Evolutionary conservation across 768 basidiomycete genomes (phyloP).

Genomic region (Mycena amicta): DNA sequence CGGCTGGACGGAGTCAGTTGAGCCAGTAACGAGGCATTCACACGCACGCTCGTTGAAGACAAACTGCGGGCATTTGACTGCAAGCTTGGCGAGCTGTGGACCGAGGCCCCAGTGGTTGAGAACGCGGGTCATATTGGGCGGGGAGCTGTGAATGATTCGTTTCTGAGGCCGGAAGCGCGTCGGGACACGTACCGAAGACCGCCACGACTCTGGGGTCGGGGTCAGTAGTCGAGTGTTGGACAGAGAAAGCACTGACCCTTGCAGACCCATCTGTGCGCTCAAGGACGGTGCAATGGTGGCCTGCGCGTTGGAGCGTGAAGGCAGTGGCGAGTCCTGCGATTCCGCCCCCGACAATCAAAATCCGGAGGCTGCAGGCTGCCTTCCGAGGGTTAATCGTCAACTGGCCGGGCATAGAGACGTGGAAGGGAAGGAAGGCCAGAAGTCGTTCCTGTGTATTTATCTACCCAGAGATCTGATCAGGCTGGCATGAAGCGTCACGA

Average conservation of each 20-base stretch:
- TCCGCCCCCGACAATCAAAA: conserved; percentile 48
- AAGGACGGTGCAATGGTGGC: conserved; percentile 62
- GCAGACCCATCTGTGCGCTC: conserved; percentile 49
- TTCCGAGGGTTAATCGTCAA: conserved; percentile 25
- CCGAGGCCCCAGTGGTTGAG: conserved; percentile 59
- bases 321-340: conserved; percentile 61
- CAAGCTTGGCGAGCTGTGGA: conserved; percentile 42
- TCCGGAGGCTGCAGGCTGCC: conserved; percentile 33
- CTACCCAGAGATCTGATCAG: too few species aligned
- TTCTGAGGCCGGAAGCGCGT: not conserved
- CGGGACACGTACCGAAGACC: conserved; percentile 39
- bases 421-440: not conserved
- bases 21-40: not conserved
- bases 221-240: too few species aligned
- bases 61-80: conserved; percentile 35
- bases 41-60: conserved; percentile 30
- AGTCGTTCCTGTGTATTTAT: not conserved
- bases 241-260: conserved; percentile 38
- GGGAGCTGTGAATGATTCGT: conserved; percentile 32
- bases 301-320: conserved; percentile 54
- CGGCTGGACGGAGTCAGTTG: not conserved
- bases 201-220: conserved; percentile 40
- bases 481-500: too few species aligned
- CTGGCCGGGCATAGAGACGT: conserved; percentile 32
- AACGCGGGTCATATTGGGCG: conserved; percentile 61